Evolutionary conservation across 2,329 filamentous ascomycete genomes (phyloP), one percentile per base, ranked within the genome.

Genomic region (Acrocalymma vagum): DNA sequence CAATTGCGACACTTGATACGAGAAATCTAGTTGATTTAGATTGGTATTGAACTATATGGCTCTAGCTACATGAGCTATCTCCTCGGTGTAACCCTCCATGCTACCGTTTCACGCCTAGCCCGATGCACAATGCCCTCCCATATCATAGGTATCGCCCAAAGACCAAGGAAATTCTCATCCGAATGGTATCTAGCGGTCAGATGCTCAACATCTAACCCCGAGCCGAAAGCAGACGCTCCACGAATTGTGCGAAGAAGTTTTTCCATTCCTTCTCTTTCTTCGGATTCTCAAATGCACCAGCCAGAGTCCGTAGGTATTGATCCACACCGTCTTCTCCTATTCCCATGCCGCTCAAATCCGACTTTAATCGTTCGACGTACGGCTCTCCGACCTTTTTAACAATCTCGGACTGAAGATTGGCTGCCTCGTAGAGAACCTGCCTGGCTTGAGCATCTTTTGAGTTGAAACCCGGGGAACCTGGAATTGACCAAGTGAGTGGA

Each of bases 371-470:
- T 45, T 82, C 79, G 16, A 93, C 79, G 66, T 96, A 97, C 40
- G 83, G 79, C 35, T 88, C 82, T 17, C 94, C 94, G 9, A 90
- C 93, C 75, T 97, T 97, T 55, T 83, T 80, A 65, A 96, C 93
- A 48, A 99, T 94, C 23, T 83, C 86, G 71, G 94, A 90, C 71
- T 99, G 91, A 44, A 99, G 73, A 3, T 80, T 82, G 3, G 91
- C 91, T 48, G 95, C 90, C 74, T 99, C 94, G 39, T 84, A 85
- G 25, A 99, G 80, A 1, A 96, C 88, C 69, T 92, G 87, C 66
- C 88, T 88, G 22, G 88, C 88, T 73, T 96, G 91, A 2, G 92
- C 91, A 66, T 99, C 94, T 50, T 85, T 85, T 1, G 90, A 84
- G 51, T 87, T 87, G 78, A 97, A 96, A 14, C 80, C 80, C 5